Conservation (phyloP, 1,284 basidiomycete genomes). For the Ustilago crameri region DNA sequence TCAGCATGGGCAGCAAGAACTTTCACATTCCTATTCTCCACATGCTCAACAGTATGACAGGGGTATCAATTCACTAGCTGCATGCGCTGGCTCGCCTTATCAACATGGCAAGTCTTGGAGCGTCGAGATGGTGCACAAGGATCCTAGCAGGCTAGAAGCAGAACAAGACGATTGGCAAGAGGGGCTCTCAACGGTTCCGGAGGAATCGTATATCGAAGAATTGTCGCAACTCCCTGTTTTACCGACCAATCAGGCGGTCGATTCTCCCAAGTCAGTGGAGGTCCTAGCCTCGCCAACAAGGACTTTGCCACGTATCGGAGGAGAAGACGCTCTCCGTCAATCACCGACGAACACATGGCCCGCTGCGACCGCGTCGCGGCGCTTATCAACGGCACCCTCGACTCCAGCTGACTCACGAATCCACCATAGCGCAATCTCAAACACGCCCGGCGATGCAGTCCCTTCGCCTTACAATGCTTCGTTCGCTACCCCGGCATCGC, state of each 20-base stretch:
- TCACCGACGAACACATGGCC: background rate
- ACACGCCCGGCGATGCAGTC: background rate
- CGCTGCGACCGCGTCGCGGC: slow-evolving; percentile 21
- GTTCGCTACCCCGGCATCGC: slow-evolving; percentile 3
- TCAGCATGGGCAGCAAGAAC: background rate
- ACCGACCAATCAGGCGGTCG: background rate
- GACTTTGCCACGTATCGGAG: background rate
- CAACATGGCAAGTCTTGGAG: background rate
- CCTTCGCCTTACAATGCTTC: background rate
- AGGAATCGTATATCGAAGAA: slow-evolving; percentile 31
- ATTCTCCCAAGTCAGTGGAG: background rate
- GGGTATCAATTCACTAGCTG: background rate
- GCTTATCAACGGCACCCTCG: background rate
- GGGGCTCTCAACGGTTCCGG: slow-evolving; percentile 32
- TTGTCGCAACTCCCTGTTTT: slow-evolving; percentile 9
- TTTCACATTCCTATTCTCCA: background rate
- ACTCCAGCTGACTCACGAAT: background rate
- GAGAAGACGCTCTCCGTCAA: background rate
- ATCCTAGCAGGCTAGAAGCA: too few species aligned
- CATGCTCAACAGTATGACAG: background rate
- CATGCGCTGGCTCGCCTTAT: background rate
- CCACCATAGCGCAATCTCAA: background rate
- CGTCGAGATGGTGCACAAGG: background rate
- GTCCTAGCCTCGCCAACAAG: background rate
- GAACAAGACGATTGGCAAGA: slow-evolving; percentile 17